phyloP scores from a whole-genome alignment of 2,329 filamentous ascomycete species.

The Madurella mycetomatis region DNA sequence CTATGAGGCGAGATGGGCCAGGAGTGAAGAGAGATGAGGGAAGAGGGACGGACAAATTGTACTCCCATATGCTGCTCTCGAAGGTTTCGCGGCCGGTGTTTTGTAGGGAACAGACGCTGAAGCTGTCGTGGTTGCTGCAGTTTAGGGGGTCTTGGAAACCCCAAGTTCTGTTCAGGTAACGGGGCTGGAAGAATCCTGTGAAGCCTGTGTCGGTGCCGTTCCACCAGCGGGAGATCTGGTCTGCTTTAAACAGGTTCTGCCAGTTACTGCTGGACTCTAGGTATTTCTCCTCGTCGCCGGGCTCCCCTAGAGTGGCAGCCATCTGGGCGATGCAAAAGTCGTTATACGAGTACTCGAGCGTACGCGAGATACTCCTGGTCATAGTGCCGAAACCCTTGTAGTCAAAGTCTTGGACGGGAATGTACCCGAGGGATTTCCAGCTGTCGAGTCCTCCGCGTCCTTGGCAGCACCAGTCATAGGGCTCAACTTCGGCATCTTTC shows the following conservation, averaged over 20 bases:
- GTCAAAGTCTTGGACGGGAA: constrained; percentile 67
- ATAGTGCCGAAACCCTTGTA: constrained; percentile 61
- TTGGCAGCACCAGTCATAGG: constrained; percentile 64
- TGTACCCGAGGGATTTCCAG: constrained; percentile 68
- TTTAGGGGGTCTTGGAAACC: constrained; percentile 63
- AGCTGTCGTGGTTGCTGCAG: constrained; percentile 52
- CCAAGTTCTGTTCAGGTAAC: constrained; percentile 64
- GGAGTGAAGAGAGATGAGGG: constrained; percentile 16
- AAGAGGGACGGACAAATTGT: constrained; percentile 57
- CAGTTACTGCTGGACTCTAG: constrained; percentile 58
- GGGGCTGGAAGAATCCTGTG: constrained; percentile 66
- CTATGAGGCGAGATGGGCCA: not conserved
- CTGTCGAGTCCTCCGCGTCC: constrained; percentile 66
- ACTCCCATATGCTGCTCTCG: constrained; percentile 68
- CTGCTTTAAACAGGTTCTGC: constrained; percentile 59
- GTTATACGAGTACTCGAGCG: constrained; percentile 74
- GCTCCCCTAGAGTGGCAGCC: constrained; percentile 52
- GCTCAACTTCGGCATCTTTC: constrained; percentile 68
- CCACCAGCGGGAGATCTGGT: constrained; percentile 50
- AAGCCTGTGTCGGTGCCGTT: constrained; percentile 60
- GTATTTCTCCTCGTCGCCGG: constrained; percentile 56
- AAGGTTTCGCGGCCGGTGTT: constrained; percentile 64
- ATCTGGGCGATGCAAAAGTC: constrained; percentile 66
- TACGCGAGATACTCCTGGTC: constrained; percentile 67
- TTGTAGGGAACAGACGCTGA: constrained; percentile 56